These are phyloP conservation scores for Dactylellina haptotyla DNA, from an alignment of 2,329 filamentous ascomycete genomes.

Conservation along the genomic window DNA sequence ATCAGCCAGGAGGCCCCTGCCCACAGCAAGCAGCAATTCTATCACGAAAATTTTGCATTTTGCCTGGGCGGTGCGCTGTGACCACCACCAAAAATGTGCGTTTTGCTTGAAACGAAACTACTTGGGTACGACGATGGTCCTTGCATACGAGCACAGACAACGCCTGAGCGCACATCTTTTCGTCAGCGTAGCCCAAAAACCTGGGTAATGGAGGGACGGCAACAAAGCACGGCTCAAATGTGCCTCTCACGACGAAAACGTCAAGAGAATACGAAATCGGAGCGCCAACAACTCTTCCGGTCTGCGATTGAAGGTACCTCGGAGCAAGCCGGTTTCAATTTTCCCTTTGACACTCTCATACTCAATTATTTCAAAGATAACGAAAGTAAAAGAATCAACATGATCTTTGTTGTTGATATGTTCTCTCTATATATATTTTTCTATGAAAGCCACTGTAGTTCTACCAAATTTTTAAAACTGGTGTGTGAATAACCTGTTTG, in stretches of 20 bases:
- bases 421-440: no score
- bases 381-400: no score
- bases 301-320: no score
- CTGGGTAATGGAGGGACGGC: slow-evolving; percentile 14
- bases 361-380: no score
- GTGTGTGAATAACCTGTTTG: no score
- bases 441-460: no score
- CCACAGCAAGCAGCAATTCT: slow-evolving; percentile 1
- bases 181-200: slow-evolving; percentile 6
- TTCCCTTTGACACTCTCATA: no score
- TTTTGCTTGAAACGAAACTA: slow-evolving; percentile 44
- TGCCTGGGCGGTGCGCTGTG: slow-evolving; percentile 40
- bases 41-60: slow-evolving; percentile 45
- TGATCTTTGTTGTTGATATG: no score
- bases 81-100: slow-evolving; percentile 17
- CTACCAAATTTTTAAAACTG: no score
- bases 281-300: slow-evolving; percentile 3
- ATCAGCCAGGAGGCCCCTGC: slow-evolving; percentile 18
- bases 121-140: slow-evolving; percentile 47
- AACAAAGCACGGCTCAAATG: slow-evolving; percentile 27
- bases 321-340: no score
- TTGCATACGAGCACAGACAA: slow-evolving; percentile 53
- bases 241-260: slow-evolving; percentile 33
- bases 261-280: slow-evolving; percentile 31
- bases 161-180: slow-evolving; percentile 43